A percentile compares a stretch with the other conserved stretches of the same genome.
phyloP scores from a whole-genome alignment of 1,284 basidiomycete genomes.

The Ganoderma resinaceum region DNA sequence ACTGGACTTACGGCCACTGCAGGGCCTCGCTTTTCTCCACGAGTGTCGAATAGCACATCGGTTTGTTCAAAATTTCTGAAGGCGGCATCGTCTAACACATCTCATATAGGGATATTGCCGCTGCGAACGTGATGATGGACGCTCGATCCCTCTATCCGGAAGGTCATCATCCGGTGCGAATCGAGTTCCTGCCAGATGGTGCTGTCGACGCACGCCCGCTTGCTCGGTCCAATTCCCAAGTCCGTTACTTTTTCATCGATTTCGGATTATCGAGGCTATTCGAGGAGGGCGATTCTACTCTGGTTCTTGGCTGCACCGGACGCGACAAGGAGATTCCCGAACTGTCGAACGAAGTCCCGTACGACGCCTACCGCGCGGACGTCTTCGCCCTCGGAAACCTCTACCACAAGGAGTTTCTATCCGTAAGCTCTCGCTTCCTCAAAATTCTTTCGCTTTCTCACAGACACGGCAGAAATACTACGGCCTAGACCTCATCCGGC shows the following conservation, averaged over 20 bases:
- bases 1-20: neutral
- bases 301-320: slow-evolving; percentile 27
- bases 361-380: slow-evolving; percentile 41
- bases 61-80: slow-evolving; percentile 9
- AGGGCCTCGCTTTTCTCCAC: slow-evolving; percentile 33
- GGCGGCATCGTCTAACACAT: neutral
- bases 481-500: slow-evolving; percentile 15
- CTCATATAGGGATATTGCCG: neutral
- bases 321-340: slow-evolving; percentile 39
- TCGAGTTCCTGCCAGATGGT: neutral
- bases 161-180: neutral
- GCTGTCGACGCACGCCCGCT: neutral
- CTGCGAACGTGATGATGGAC: neutral
- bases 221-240: slow-evolving; percentile 12
- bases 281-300: slow-evolving; percentile 11
- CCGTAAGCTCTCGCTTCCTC: slow-evolving; percentile 6
- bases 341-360: slow-evolving; percentile 34
- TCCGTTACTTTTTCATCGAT: slow-evolving; percentile 40
- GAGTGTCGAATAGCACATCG: slow-evolving; percentile 37
- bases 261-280: slow-evolving; percentile 35
- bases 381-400: slow-evolving; percentile 37
- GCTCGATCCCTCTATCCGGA: neutral
- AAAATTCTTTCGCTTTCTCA: neutral
- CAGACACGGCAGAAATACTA: slow-evolving; percentile 19
- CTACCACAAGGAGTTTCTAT: slow-evolving; percentile 24